phyloP scores from a whole-genome alignment of 306 rosid species.

The Hippophae rhamnoides region DNA sequence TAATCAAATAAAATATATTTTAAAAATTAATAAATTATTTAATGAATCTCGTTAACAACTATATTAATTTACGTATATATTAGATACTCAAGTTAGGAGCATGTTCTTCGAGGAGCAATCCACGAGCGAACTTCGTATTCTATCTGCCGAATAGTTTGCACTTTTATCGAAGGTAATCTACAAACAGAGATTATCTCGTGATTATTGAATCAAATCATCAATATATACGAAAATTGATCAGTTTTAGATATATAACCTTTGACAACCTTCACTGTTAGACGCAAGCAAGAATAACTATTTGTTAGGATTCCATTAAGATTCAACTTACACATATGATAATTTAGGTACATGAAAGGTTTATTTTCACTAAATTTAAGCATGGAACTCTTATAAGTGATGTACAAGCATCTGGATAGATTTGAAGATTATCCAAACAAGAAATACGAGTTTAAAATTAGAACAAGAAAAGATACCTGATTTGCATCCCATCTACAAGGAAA shows the following conservation, averaged over 20 bases:
- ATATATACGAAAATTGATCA: not conserved
- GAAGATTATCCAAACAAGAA: not conserved
- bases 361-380: conserved; percentile 1
- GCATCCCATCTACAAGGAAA: conserved; percentile 56
- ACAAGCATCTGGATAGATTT: too few species aligned
- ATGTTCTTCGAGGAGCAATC: conserved; percentile 71
- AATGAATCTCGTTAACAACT: too few species aligned
- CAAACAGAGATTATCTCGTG: conserved; percentile 12
- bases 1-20: too few species aligned
- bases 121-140: conserved; percentile 57
- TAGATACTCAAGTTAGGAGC: not conserved
- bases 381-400: not conserved
- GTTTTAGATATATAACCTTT: conserved; percentile 33
- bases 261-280: conserved; percentile 44
- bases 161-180: too few species aligned
- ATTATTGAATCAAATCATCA: not conserved
- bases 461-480: conserved; percentile 56
- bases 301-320: conserved; percentile 57
- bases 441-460: not conserved
- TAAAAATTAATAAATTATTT: too few species aligned
- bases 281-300: conserved; percentile 65
- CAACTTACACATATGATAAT: conserved; percentile 60
- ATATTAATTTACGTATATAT: too few species aligned
- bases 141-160: conserved; percentile 21
- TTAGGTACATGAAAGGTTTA: conserved; percentile 21